phyloP scores from a whole-genome alignment of 345 rosid species.

The Syzygium jambos region DNA sequence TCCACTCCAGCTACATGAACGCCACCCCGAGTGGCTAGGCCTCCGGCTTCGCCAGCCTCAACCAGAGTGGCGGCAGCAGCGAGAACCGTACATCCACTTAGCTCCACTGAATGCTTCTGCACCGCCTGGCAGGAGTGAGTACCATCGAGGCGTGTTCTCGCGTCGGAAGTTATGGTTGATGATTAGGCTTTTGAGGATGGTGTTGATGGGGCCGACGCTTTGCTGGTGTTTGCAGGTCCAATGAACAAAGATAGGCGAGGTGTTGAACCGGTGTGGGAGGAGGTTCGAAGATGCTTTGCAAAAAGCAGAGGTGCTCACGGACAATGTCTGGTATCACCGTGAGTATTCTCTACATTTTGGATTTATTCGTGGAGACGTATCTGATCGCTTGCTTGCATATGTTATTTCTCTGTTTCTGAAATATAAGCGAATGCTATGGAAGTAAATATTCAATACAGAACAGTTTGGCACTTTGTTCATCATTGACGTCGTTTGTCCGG shows the following conservation, averaged over 20 bases:
- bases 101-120: neutral
- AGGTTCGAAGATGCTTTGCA: conserved; percentile 40
- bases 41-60: too few relatives aligned
- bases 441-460: neutral
- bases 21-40: neutral
- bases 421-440: neutral
- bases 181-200: neutral
- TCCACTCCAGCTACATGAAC: too few relatives aligned
- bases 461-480: too few relatives aligned
- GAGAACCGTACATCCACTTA: neutral
- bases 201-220: neutral
- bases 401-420: neutral
- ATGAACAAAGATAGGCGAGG: conserved; percentile 14
- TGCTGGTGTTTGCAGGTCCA: too few relatives aligned
- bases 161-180: neutral
- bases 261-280: conserved; percentile 17
- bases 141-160: neutral
- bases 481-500: too few relatives aligned
- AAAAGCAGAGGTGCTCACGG: conserved; percentile 41
- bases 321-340: neutral
- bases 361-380: neutral
- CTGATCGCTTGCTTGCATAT: neutral
- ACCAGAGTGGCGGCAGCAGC: neutral
- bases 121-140: neutral
- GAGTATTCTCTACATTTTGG: neutral